A percentile compares a stretch with the other conserved stretches of the same genome.
These are phyloP conservation scores for Phalaenopsis equestris DNA, from an alignment of 106 monocot species.

Conservation along the genomic window DNA sequence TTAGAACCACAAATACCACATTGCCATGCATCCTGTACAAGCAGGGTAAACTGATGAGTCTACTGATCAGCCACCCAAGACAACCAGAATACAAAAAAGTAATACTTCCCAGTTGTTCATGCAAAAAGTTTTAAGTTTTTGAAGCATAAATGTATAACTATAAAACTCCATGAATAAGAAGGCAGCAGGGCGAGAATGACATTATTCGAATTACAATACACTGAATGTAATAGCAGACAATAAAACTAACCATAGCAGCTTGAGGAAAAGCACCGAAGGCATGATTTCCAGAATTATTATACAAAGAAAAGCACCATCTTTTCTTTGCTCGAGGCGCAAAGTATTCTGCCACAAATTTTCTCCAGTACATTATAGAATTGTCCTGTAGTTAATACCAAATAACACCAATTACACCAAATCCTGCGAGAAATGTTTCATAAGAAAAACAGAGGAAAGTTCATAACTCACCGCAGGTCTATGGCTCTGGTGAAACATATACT, in stretches of 20 bases:
- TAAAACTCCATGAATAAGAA: neutral
- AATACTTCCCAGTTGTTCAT: neutral
- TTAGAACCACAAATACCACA: constrained; percentile 52
- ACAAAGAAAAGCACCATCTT: constrained; percentile 77
- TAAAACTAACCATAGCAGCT: constrained; percentile 48
- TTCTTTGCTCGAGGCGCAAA: constrained; percentile 79
- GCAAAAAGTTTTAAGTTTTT: neutral
- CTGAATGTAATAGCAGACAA: neutral
- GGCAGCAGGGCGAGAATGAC: neutral
- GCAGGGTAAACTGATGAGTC: neutral
- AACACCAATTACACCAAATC: neutral
- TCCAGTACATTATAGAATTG: constrained; percentile 85
- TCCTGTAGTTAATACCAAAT: constrained; percentile 35
- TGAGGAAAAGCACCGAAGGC: constrained; percentile 69
- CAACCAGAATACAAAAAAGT: neutral
- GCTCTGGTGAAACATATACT: constrained; percentile 87
- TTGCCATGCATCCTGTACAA: constrained; percentile 46
- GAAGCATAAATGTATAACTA: neutral
- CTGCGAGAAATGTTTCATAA: neutral
- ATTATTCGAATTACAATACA: neutral
- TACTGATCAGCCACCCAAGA: neutral
- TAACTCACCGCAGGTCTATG: constrained; percentile 57
- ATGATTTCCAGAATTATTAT: constrained; percentile 59
- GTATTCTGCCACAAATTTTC: constrained; percentile 79
- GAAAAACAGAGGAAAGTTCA: neutral